Evolutionary conservation across 306 rosid species (phyloP).

Genomic region (Arachis stenosperma): DNA sequence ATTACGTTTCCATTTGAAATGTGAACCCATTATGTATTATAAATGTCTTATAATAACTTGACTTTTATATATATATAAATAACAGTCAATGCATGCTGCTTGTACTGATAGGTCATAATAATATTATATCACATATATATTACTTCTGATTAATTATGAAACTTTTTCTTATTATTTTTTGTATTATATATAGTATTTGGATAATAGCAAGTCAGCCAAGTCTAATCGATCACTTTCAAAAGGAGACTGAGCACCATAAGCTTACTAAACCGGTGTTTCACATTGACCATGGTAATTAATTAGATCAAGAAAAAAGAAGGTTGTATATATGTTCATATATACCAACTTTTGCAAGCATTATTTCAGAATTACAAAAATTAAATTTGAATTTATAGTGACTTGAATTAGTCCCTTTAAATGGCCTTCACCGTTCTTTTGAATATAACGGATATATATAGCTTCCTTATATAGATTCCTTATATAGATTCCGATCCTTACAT

Average conservation of each 20-base stretch:
- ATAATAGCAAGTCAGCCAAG: not conserved
- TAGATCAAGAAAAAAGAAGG: not conserved
- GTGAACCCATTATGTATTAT: not conserved
- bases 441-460: too few species aligned
- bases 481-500: not conserved
- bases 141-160: not conserved
- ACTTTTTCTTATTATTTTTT: not conserved
- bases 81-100: not conserved
- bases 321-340: not conserved
- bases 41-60: not conserved
- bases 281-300: not conserved
- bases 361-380: not conserved
- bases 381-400: conserved; percentile 52
- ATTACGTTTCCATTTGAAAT: not conserved
- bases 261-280: not conserved
- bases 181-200: too few species aligned
- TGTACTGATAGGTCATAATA: not conserved
- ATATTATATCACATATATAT: too few species aligned
- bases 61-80: not conserved
- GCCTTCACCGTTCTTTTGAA: conserved; percentile 37
- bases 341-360: not conserved
- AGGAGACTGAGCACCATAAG: not conserved
- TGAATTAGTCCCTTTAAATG: conserved; percentile 26
- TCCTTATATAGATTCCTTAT: too few species aligned
- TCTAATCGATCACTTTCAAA: not conserved